Percentiles rank a stretch among this genome's conserved stretches.
These are phyloP conservation scores for Aspergillus sp. DNA, from an alignment of 2,329 filamentous ascomycete species.

Conservation along the genomic window DNA sequence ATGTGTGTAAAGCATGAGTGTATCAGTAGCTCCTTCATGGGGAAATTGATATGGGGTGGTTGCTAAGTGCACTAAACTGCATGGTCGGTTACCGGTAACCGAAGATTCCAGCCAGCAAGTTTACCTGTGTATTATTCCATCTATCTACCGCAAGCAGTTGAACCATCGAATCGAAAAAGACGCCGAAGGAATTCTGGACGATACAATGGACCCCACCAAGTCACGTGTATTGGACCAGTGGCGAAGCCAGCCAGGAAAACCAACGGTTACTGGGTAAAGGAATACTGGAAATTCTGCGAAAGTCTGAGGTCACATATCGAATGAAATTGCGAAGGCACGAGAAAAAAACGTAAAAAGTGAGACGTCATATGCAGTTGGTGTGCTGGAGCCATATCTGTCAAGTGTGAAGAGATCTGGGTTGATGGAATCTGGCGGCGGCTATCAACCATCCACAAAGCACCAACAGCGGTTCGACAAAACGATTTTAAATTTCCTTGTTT, in stretches of 20 bases:
- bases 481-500: background rate
- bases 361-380: background rate
- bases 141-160: background rate
- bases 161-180: background rate
- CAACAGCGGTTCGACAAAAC: background rate
- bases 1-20: no score
- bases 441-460: background rate
- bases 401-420: background rate
- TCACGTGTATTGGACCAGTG: background rate
- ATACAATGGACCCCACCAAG: conserved; percentile 4
- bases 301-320: background rate
- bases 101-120: no score
- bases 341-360: background rate
- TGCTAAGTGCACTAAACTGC: no score
- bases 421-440: background rate
- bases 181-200: background rate
- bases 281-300: background rate
- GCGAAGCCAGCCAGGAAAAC: background rate
- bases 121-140: no score
- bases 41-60: no score
- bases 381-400: background rate
- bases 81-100: no score
- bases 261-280: background rate
- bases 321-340: background rate
- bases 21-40: no score